Evolutionary conservation across 148 eudicot species (phyloP).

Genomic region (Amaranthus hypochondriacus): DNA sequence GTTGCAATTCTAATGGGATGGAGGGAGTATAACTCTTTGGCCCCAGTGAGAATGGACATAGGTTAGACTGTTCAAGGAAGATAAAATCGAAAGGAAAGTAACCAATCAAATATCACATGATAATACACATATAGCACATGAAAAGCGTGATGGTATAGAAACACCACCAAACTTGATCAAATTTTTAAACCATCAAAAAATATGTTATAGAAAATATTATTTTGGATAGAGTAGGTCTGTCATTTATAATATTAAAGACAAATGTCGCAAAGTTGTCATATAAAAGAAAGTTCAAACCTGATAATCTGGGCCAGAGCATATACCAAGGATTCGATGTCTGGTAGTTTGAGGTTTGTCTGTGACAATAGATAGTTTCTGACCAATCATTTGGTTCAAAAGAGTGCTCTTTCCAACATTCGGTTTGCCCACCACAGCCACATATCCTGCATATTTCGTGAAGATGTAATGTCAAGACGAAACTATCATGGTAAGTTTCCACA

Average conservation of each 20-base stretch:
- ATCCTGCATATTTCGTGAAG: constrained; percentile 41
- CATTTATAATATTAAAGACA: background rate
- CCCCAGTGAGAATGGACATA: too few species aligned
- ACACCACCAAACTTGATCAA: background rate
- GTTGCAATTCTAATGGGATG: too few species aligned
- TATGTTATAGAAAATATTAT: too few species aligned
- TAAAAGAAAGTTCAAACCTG: constrained; percentile 64
- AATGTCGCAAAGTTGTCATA: constrained; percentile 10
- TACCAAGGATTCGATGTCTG: constrained; percentile 92
- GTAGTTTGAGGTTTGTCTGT: constrained; percentile 99
- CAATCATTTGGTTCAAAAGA: constrained; percentile 90
- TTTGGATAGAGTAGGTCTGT: background rate
- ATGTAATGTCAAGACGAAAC: constrained; percentile 1
- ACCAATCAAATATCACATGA: background rate
- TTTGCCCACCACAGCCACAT: constrained; percentile 94
- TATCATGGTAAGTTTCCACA: background rate
- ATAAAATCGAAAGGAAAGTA: background rate
- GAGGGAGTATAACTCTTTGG: too few species aligned
- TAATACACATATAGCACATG: background rate
- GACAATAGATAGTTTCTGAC: constrained; percentile 93
- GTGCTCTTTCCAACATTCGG: constrained; percentile 99
- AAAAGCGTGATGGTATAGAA: background rate
- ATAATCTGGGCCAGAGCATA: constrained; percentile 80
- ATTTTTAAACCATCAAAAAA: background rate
- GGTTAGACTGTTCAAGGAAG: background rate